Conservation (phyloP, 2,329 filamentous ascomycete species). For the Fusarium domesticum region DNA sequence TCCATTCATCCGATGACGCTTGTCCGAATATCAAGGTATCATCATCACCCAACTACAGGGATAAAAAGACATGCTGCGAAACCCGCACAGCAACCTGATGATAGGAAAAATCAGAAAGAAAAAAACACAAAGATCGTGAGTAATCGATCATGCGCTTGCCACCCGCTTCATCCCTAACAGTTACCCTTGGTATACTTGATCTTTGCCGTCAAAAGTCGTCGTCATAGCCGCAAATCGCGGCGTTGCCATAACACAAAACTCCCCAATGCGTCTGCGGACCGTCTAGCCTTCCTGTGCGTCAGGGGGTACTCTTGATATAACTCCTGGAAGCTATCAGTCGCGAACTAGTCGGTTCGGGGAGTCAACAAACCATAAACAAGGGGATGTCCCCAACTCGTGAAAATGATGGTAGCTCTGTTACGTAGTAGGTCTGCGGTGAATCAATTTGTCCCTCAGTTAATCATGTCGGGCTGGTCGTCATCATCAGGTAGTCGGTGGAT, state of each 20-base stretch:
- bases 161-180: constrained; percentile 10
- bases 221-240: constrained; percentile 12
- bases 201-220: constrained; percentile 22
- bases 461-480: constrained; percentile 19
- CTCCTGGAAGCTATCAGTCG: constrained; percentile 9
- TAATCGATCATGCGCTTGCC: constrained; percentile 16
- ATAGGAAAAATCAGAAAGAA: not conserved
- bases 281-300: constrained; percentile 16
- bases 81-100: not conserved
- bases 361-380: not conserved
- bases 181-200: constrained; percentile 23
- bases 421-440: constrained; percentile 12
- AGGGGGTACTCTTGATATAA: constrained; percentile 16
- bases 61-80: not conserved
- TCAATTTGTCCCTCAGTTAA: constrained; percentile 19
- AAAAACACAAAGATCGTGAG: constrained; percentile 16
- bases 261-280: constrained; percentile 14
- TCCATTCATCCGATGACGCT: not conserved
- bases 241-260: constrained; percentile 19
- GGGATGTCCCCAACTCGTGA: not conserved
- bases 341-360: not conserved
- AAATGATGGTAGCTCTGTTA: constrained; percentile 9
- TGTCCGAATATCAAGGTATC: not conserved
- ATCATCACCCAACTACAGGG: not conserved
- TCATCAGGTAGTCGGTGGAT: constrained; percentile 31